Evolutionary conservation across 768 basidiomycete genomes (phyloP).

Genomic region (Tricholoma sp.): DNA sequence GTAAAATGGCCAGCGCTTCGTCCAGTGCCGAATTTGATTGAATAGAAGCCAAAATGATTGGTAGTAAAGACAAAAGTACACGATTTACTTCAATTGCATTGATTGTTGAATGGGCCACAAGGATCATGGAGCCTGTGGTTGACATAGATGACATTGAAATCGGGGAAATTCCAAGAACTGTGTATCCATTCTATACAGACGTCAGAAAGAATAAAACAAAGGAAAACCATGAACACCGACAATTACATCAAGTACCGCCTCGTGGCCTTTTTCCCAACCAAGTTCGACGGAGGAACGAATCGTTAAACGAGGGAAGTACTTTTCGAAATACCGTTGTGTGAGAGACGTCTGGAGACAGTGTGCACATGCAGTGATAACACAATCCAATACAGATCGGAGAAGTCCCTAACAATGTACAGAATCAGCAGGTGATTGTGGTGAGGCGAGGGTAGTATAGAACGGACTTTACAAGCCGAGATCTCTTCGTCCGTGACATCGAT

Average conservation of each 20-base stretch:
- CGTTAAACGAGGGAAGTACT: conserved; percentile 40
- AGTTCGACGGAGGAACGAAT: conserved; percentile 24
- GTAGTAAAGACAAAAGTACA: conserved; percentile 30
- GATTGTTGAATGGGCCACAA: conserved; percentile 30
- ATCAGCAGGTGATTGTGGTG: background rate
- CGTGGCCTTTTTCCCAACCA: conserved; percentile 38
- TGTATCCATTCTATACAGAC: conserved; percentile 30
- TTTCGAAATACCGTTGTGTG: conserved; percentile 42
- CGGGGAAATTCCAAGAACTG: conserved; percentile 23
- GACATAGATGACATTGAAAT: conserved; percentile 13
- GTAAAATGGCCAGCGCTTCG: conserved; percentile 54
- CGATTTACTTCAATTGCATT: conserved; percentile 10
- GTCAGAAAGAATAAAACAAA: background rate
- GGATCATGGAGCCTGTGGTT: conserved; percentile 30
- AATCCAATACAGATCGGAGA: conserved; percentile 29
- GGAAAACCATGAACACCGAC: conserved; percentile 27
- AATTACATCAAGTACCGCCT: conserved; percentile 29
- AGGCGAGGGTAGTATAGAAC: background rate
- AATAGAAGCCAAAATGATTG: conserved; percentile 42
- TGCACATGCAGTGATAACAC: conserved; percentile 29
- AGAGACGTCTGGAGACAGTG: conserved; percentile 37
- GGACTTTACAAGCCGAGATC: conserved; percentile 24
- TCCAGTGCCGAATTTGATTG: conserved; percentile 52
- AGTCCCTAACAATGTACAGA: conserved; percentile 16
- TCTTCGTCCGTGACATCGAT: conserved; percentile 18